These are phyloP conservation scores for Calcarisporium arbuscula DNA, from an alignment of 2,329 filamentous ascomycete genomes.

Conservation along the genomic window DNA sequence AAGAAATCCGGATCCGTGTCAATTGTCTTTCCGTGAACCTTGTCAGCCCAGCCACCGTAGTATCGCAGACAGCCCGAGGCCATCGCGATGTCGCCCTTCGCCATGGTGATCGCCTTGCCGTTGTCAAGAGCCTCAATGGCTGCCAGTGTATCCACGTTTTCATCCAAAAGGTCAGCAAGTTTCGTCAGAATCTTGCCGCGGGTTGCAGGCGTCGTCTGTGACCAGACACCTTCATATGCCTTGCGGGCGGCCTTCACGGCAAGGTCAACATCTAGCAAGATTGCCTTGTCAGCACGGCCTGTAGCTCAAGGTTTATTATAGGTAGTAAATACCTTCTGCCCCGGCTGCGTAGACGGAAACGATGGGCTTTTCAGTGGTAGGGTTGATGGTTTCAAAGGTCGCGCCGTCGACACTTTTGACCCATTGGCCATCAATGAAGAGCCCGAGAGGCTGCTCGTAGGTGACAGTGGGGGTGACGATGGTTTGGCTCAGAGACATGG, in stretches of 20 bases:
- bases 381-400: constrained; percentile 4
- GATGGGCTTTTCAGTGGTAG: neutral
- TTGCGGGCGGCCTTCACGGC: constrained; percentile 74
- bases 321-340: neutral
- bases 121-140: constrained; percentile 77
- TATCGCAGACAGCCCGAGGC: constrained; percentile 63
- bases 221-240: constrained; percentile 67
- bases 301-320: neutral
- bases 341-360: neutral
- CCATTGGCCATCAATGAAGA: constrained; percentile 9
- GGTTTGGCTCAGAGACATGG: no score
- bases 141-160: constrained; percentile 64
- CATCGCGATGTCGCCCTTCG: constrained; percentile 61
- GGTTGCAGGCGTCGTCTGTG: constrained; percentile 56
- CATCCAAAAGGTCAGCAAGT: constrained; percentile 68
- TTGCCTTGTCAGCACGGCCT: constrained; percentile 2
- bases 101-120: constrained; percentile 65
- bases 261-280: constrained; percentile 59
- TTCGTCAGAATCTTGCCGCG: constrained; percentile 62
- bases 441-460: constrained; percentile 7
- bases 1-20: constrained; percentile 67
- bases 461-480: no score
- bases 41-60: constrained; percentile 72
- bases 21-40: constrained; percentile 73
- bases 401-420: constrained; percentile 1